Base-by-base conservation (phyloP, 2,329 filamentous ascomycete genomes). In the Tolypocladium inflatum region DNA sequence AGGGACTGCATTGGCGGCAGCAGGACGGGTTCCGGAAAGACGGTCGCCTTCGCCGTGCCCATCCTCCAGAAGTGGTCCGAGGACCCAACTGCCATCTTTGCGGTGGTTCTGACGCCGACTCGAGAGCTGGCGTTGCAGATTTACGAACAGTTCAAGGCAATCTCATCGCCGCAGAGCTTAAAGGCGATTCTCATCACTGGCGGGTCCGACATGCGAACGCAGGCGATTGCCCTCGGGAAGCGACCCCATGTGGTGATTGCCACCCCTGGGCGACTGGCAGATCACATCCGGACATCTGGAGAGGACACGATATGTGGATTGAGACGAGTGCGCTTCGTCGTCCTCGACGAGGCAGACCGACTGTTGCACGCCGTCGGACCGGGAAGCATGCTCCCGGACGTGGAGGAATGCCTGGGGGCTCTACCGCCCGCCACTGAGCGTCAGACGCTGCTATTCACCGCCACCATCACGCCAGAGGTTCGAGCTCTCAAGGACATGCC, bases 401-500 rank as follows among this genome's bases (percentile, higher is more conserved):
- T 99, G 1, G 90, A 95, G 70, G 90, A 91, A 61, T 97, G 92
- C 68, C 80, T 99, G 4, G 86, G 85, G 2, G 86, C 87, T 2
- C 80, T 99, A 0, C 94, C 94, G 0, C 85, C 89, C 0, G 83
- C 90, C 5, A 75, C 81, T 1, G 80, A 90, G 67, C 84, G 94
- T n/a, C 92, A 99, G 72, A 99, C 93, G 0, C 83, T 96, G 19
- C 83, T 99, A 3, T 99, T 99, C 76, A 99, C 94, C 10, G 94
- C 94, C 19, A 99, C 94, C 1, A 86, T 99, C 50, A 97, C 94
- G 0, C 86, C 90, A 3, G 93, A 97, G 76, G 91, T 99, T 4
- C 85, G 90, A 55, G 90, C 90, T 2, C 76, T 97, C 59, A 94
- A 96, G 72, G 83, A 88, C 59, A 83, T 90, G 76, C 87, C 90